phyloP scores from a whole-genome alignment of 169 alveolate species.

The Eimeria praecox region DNA sequence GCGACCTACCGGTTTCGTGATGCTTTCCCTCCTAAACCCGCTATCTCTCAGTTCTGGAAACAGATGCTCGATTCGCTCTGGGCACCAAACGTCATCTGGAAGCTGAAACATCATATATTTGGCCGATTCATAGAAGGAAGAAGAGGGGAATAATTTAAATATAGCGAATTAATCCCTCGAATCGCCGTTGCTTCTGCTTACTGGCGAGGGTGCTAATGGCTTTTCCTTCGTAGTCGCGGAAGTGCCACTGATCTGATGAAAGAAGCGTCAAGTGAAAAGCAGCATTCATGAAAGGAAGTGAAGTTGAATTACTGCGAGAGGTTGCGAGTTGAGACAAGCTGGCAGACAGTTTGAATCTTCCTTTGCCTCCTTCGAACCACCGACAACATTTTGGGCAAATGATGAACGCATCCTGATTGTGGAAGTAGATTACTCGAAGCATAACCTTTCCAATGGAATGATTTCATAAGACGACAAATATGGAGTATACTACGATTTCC shows the following conservation, averaged over 20 bases:
- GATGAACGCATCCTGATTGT: background rate
- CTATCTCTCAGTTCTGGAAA: background rate
- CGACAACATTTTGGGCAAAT: background rate
- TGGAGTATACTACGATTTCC: no score
- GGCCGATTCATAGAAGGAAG: background rate
- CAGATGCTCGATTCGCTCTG: constrained; percentile 18
- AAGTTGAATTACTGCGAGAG: background rate
- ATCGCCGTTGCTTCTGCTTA: background rate
- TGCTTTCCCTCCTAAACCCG: background rate
- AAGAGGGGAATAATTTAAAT: no score
- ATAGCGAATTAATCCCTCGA: background rate
- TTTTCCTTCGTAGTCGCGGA: background rate
- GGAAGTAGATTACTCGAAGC: background rate
- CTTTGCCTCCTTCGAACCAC: background rate
- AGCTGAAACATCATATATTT: background rate
- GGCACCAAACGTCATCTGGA: constrained; percentile 19
- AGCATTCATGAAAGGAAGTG: background rate
- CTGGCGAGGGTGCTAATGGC: background rate
- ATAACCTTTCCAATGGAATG: no score
- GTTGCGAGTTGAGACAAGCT: background rate
- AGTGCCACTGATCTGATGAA: background rate
- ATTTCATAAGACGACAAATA: no score
- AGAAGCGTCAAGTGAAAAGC: background rate
- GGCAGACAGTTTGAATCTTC: background rate
- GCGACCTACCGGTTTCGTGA: background rate